Evolutionary conservation across 306 rosid genomes (phyloP).

Genomic region (Clitoria ternatea): DNA sequence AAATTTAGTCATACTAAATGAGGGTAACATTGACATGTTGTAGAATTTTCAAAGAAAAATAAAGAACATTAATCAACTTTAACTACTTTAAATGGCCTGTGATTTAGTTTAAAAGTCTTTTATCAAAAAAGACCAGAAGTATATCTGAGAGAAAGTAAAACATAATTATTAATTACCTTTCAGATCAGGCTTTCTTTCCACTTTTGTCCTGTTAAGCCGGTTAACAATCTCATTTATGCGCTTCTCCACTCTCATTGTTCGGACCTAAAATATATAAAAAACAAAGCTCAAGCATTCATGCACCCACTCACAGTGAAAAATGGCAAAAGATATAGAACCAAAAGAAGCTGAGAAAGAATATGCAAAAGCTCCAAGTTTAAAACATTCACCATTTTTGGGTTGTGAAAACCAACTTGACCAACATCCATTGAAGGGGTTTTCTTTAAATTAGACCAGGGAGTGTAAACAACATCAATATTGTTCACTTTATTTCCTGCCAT

Average conservation of each 20-base stretch:
- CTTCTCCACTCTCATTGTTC: conserved; percentile 89
- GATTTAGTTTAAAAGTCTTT: no score
- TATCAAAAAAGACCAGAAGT: no score
- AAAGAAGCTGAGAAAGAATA: not conserved
- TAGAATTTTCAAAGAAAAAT: no score
- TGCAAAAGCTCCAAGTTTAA: not conserved
- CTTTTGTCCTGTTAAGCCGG: conserved; percentile 85
- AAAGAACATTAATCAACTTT: no score
- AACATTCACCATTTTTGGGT: conserved; percentile 62
- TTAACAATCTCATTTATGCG: conserved; percentile 86
- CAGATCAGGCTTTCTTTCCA: conserved; percentile 90
- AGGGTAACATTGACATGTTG: no score
- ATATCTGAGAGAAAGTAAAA: not conserved
- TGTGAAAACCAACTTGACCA: conserved; percentile 97
- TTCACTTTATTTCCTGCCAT: conserved; percentile 88
- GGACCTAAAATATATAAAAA: conserved; percentile 53
- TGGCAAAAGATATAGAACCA: not conserved
- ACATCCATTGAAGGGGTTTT: conserved; percentile 96
- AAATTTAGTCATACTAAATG: no score
- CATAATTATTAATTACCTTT: conserved; percentile 54
- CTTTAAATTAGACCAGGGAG: conserved; percentile 98
- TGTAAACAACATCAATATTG: conserved; percentile 90
- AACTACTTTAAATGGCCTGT: no score
- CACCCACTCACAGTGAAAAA: conserved; percentile 5
- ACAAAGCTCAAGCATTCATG: conserved; percentile 14